phyloP scores from a whole-genome alignment of 257 asterid species.

The Rubia yunnanensis region DNA sequence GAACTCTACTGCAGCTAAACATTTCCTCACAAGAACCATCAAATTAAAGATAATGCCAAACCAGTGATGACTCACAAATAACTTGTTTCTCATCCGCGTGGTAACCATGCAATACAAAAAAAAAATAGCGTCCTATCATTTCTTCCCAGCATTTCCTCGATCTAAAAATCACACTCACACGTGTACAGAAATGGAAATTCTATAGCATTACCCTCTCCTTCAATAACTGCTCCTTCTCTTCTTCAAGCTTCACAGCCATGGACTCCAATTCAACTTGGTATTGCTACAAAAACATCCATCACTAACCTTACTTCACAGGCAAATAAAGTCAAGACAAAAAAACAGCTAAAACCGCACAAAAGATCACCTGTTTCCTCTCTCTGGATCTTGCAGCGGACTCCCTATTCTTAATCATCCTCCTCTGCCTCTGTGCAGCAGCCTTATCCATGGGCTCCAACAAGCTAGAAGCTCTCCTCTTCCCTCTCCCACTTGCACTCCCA shows the following conservation, averaged over 20 bases:
- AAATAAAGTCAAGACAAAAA: not conserved
- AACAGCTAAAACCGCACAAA: not conserved
- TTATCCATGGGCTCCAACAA: conserved; percentile 77
- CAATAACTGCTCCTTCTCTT: conserved; percentile 65
- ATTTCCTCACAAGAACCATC: not conserved
- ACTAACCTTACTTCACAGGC: not conserved
- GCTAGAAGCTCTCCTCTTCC: conserved; percentile 39
- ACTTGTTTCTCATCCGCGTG: too few species aligned
- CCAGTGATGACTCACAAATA: not conserved
- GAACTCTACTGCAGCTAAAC: not conserved
- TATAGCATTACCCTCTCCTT: conserved; percentile 50
- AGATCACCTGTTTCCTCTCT: conserved; percentile 87
- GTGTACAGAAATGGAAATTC: not conserved
- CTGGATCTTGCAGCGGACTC: conserved; percentile 98
- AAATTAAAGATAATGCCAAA: not conserved
- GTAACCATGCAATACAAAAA: not conserved
- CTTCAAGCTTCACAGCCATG: conserved; percentile 69
- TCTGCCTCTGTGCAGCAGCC: conserved; percentile 44
- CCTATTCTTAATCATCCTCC: conserved; percentile 96
- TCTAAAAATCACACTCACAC: not conserved
- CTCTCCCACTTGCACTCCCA: conserved; percentile 36
- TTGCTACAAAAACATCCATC: conserved; percentile 35
- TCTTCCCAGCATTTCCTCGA: not conserved
- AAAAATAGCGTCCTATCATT: not conserved
- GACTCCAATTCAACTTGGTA: conserved; percentile 75